These are phyloP conservation scores for Juglanconis oblonga DNA, from an alignment of 2,329 filamentous ascomycete species.

Conservation along the genomic window DNA sequence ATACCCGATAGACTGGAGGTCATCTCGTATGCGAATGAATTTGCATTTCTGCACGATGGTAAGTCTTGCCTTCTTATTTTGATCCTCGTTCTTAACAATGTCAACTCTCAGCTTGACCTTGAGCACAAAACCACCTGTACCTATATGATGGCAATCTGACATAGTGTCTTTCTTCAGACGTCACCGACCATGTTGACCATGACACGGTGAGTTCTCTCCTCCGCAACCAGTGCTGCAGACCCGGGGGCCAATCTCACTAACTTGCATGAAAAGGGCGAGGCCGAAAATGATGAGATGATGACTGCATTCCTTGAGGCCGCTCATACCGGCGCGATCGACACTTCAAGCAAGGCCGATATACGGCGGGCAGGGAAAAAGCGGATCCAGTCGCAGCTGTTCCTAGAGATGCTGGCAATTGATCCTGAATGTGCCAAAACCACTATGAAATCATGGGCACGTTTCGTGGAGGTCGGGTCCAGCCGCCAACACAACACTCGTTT, in stretches of 20 bases:
- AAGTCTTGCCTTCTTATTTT: slow-evolving; percentile 1
- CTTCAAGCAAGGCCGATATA: slow-evolving; percentile 20
- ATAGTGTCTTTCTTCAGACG: not conserved
- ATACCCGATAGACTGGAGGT: slow-evolving; percentile 36
- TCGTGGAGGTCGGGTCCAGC: slow-evolving; percentile 19
- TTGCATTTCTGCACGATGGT: slow-evolving; percentile 37
- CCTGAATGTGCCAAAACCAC: slow-evolving; percentile 21
- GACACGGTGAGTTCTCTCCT: not conserved
- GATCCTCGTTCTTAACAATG: not conserved
- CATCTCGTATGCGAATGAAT: slow-evolving; percentile 37
- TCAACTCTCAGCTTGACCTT: not conserved
- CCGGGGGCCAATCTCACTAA: not conserved
- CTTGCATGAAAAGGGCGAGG: slow-evolving; percentile 17
- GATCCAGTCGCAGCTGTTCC: slow-evolving; percentile 15
- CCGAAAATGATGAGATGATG: slow-evolving; percentile 22
- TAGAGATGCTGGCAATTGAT: slow-evolving; percentile 24
- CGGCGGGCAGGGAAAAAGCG: slow-evolving; percentile 25
- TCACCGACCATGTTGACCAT: not conserved
- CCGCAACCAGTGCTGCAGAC: no score
- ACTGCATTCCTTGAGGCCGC: slow-evolving; percentile 21
- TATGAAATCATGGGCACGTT: slow-evolving; percentile 25
- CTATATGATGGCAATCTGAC: not conserved
- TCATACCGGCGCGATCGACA: slow-evolving; percentile 15
- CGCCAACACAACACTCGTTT: slow-evolving; percentile 17
- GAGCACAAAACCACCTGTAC: not conserved